A percentile compares a stretch with the other conserved stretches of the same genome.
phyloP scores from a whole-genome alignment of 345 rosid genomes.

The Gossypium longicalyx region DNA sequence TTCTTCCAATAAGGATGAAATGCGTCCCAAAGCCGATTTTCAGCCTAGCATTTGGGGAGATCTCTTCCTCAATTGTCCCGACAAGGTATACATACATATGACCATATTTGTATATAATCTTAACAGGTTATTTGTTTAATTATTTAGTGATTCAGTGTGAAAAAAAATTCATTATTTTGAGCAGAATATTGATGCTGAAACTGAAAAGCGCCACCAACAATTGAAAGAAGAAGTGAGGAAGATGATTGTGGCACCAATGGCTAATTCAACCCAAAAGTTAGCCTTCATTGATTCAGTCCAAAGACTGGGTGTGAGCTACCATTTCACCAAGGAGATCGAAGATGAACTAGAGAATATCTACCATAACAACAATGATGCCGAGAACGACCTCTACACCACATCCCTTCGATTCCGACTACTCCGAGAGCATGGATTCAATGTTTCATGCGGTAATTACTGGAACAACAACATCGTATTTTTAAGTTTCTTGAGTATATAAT shows the following conservation, averaged over 20 bases:
- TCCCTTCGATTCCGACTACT: slow-evolving; percentile 29
- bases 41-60: slow-evolving; percentile 10
- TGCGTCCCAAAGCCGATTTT: not conserved
- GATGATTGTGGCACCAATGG: not conserved
- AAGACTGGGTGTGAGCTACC: slow-evolving; percentile 25
- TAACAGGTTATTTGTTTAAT: not conserved
- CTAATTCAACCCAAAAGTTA: slow-evolving; percentile 2
- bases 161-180: not conserved
- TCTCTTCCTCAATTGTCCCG: not conserved
- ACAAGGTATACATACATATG: not conserved
- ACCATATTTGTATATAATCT: not conserved
- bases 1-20: not conserved
- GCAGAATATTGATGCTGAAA: not conserved
- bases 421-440: slow-evolving; percentile 20
- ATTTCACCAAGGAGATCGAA: slow-evolving; percentile 28
- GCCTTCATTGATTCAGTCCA: slow-evolving; percentile 28
- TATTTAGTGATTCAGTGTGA: not conserved
- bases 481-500: not conserved
- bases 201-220: not conserved
- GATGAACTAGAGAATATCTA: not conserved
- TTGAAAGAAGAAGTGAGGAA: slow-evolving; percentile 23
- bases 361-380: not conserved
- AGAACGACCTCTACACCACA: slow-evolving; percentile 1
- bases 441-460: slow-evolving; percentile 19
- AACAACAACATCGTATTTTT: not conserved